Conservation (phyloP, 306 rosid species). For the Citrullus mucosospermus region DNA sequence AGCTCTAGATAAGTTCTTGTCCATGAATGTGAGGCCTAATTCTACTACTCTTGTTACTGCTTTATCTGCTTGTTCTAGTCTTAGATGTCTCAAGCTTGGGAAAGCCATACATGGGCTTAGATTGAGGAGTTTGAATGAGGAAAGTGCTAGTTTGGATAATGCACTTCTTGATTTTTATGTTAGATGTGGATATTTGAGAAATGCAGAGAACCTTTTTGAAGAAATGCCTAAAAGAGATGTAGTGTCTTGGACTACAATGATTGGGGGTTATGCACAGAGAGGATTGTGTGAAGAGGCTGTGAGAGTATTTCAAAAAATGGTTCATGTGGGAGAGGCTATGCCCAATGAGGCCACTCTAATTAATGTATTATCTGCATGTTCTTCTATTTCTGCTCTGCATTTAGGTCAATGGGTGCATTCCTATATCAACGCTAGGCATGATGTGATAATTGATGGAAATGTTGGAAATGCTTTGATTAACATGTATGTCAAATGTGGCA, state of each 20-base stretch:
- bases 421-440: slow-evolving; percentile 26
- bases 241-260: slow-evolving; percentile 61
- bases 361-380: slow-evolving; percentile 50
- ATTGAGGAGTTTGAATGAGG: slow-evolving; percentile 21
- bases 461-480: slow-evolving; percentile 67
- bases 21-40: slow-evolving; percentile 47
- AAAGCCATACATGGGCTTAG: slow-evolving; percentile 49
- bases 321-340: slow-evolving; percentile 21
- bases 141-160: slow-evolving; percentile 31
- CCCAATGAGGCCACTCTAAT: slow-evolving; percentile 70
- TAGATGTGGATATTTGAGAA: slow-evolving; percentile 35
- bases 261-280: slow-evolving; percentile 54
- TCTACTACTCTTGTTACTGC: slow-evolving; percentile 45
- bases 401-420: slow-evolving; percentile 67
- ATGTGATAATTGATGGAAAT: slow-evolving; percentile 27
- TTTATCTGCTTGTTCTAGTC: slow-evolving; percentile 49
- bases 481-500: slow-evolving; percentile 65
- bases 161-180: slow-evolving; percentile 43
- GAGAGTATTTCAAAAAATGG: slow-evolving; percentile 43
- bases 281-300: slow-evolving; percentile 50
- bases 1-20: slow-evolving; percentile 35
- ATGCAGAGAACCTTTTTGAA: slow-evolving; percentile 39
- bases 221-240: slow-evolving; percentile 49
- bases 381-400: slow-evolving; percentile 45
- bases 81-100: slow-evolving; percentile 35